Conservation (phyloP, 148 eudicot genomes). For the Silene conica region DNA sequence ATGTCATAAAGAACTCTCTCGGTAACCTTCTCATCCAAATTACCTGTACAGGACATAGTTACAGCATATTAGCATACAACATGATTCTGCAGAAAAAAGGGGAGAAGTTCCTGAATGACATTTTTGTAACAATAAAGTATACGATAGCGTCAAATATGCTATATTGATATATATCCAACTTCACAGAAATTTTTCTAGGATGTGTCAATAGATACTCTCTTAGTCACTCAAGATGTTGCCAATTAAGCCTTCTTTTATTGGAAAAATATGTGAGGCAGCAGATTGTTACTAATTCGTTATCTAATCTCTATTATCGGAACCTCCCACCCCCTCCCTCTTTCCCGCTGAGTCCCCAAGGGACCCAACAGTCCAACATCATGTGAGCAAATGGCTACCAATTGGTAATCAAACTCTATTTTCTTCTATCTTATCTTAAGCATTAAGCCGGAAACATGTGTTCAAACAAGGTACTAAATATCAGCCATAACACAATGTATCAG, state of each 20-base stretch:
- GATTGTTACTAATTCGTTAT: background rate
- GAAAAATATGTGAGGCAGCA: background rate
- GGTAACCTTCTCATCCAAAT: constrained; percentile 80
- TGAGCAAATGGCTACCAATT: background rate
- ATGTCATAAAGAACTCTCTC: constrained; percentile 94
- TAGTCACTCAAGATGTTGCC: background rate
- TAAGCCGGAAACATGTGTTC: too few relatives aligned
- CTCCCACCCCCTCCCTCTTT: too few relatives aligned
- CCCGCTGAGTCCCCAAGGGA: too few relatives aligned
- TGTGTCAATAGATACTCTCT: background rate
- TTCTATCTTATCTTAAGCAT: background rate
- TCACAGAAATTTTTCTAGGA: background rate
- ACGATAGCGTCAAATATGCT: background rate
- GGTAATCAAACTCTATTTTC: background rate
- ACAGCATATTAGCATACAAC: constrained; percentile 11
- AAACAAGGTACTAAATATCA: too few relatives aligned
- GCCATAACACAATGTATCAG: background rate
- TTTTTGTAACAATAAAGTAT: background rate
- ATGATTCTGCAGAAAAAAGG: background rate
- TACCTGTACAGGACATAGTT: constrained; percentile 38
- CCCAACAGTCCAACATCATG: too few relatives aligned
- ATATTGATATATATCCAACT: background rate
- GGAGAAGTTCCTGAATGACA: background rate
- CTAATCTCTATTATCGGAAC: too few relatives aligned
- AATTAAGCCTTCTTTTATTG: background rate